These are phyloP conservation scores for Westerdykella aurantiaca DNA, from an alignment of 2,329 filamentous ascomycete genomes.

Conservation along the genomic window DNA sequence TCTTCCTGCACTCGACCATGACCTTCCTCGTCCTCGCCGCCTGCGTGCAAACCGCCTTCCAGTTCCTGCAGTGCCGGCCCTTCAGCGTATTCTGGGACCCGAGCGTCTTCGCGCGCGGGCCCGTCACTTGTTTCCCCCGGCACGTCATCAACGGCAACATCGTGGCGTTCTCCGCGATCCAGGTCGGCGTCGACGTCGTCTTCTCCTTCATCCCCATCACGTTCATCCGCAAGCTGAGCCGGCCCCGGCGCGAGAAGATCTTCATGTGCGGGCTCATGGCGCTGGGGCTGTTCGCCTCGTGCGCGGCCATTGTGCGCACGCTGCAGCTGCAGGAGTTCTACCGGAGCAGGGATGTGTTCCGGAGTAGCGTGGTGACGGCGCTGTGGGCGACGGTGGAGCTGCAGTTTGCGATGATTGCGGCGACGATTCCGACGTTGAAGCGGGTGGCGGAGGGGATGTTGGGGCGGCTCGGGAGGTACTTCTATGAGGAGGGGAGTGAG, in stretches of 20 bases:
- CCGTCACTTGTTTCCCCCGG: conserved; percentile 11
- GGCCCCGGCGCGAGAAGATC: conserved; percentile 19
- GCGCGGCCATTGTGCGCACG: conserved; percentile 18
- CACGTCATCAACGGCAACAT: conserved; percentile 20
- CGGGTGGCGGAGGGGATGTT: conserved; percentile 13
- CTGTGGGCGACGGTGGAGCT: conserved; percentile 22
- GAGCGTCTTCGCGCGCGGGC: conserved; percentile 4
- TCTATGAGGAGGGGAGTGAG: conserved; percentile 16
- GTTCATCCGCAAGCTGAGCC: conserved; percentile 17
- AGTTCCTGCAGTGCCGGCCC: conserved; percentile 23
- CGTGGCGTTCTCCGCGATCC: conserved; percentile 13
- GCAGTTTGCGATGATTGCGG: conserved; percentile 23
- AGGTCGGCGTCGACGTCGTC: conserved; percentile 15
- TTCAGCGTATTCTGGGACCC: conserved; percentile 25
- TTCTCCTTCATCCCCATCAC: conserved; percentile 19
- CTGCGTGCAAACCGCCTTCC: conserved; percentile 16
- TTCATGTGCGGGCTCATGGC: conserved; percentile 20
- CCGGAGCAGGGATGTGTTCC: conserved; percentile 13
- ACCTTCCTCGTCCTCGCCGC: conserved; percentile 12
- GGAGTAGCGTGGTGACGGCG: conserved; percentile 14
- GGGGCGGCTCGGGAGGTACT: conserved; percentile 11
- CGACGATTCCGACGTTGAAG: conserved; percentile 24
- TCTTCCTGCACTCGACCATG: conserved; percentile 17
- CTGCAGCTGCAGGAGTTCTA: conserved; percentile 15
- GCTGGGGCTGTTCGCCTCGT: conserved; percentile 18